Percentiles rank a stretch among this genome's conserved stretches.
Conservation (phyloP, 2,329 filamentous ascomycete species). For the Epichloe aotearoae region DNA sequence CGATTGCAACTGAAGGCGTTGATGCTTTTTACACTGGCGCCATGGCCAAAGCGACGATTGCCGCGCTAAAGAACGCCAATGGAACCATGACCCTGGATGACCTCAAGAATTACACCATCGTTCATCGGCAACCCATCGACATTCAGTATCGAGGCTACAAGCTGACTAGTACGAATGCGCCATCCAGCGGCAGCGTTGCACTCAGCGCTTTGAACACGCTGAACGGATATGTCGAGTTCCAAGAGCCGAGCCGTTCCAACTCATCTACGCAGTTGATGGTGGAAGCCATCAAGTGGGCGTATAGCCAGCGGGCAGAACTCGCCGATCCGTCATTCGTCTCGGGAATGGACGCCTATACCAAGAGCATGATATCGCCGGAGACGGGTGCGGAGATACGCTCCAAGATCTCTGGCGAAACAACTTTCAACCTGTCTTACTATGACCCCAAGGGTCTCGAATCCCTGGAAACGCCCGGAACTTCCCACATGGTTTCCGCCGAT, state of each 20-base stretch:
- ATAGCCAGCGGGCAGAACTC: constrained; percentile 58
- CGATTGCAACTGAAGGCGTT: constrained; percentile 50
- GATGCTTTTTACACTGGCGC: constrained; percentile 58
- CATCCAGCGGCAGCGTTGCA: constrained; percentile 60
- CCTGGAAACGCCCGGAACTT: constrained; percentile 52
- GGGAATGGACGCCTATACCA: constrained; percentile 46
- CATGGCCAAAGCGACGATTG: constrained; percentile 57
- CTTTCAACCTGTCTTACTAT: constrained; percentile 28
- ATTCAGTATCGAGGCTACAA: constrained; percentile 59
- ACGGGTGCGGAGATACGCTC: constrained; percentile 39
- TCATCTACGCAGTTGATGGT: constrained; percentile 67
- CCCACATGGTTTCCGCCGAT: constrained; percentile 56
- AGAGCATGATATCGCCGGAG: constrained; percentile 49
- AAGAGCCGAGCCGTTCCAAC: constrained; percentile 35
- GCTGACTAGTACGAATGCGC: constrained; percentile 53
- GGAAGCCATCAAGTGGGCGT: constrained; percentile 72
- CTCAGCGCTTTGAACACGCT: constrained; percentile 63
- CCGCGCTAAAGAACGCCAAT: constrained; percentile 45
- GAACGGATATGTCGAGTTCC: constrained; percentile 55
- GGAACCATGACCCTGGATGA: constrained; percentile 70
- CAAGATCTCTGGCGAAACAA: constrained; percentile 28
- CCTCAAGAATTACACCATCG: constrained; percentile 57
- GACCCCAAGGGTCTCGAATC: constrained; percentile 33
- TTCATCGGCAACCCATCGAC: constrained; percentile 44
- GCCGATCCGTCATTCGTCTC: constrained; percentile 63